Evolutionary conservation across 257 asterid genomes (phyloP).

Genomic region (Solanum appendiculatum): DNA sequence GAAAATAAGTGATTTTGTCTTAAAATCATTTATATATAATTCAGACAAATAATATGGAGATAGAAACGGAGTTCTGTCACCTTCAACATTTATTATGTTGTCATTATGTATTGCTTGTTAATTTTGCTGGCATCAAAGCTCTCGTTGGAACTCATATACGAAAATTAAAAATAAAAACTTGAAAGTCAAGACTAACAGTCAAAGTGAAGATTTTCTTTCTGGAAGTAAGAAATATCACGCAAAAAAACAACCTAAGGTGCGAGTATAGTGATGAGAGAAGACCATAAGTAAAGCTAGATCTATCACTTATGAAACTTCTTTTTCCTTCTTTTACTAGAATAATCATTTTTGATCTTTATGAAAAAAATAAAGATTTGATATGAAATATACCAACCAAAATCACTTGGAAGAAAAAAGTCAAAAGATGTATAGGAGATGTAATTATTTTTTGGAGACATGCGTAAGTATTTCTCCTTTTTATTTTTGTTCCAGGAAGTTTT

Average conservation of each 20-base stretch:
- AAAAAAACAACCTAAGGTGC: neutral
- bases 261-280: too few species aligned
- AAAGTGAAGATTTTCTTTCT: too few species aligned
- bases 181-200: neutral
- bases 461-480: neutral
- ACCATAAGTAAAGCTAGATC: neutral
- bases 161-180: neutral
- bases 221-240: neutral
- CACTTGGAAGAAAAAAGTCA: neutral
- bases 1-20: too few species aligned
- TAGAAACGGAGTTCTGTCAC: neutral
- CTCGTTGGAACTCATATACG: neutral
- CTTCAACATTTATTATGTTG: neutral
- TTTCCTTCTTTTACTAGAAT: too few species aligned
- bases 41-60: neutral
- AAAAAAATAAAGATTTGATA: neutral
- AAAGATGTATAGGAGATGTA: neutral
- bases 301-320: too few species aligned
- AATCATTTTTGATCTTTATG: neutral
- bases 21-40: neutral
- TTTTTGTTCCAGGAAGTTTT: neutral
- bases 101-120: neutral
- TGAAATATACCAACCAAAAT: neutral
- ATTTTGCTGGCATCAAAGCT: neutral
- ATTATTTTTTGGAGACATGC: neutral